Conservation (phyloP, 2,329 filamentous ascomycete genomes). For the Sporothrix variecibatus region DNA sequence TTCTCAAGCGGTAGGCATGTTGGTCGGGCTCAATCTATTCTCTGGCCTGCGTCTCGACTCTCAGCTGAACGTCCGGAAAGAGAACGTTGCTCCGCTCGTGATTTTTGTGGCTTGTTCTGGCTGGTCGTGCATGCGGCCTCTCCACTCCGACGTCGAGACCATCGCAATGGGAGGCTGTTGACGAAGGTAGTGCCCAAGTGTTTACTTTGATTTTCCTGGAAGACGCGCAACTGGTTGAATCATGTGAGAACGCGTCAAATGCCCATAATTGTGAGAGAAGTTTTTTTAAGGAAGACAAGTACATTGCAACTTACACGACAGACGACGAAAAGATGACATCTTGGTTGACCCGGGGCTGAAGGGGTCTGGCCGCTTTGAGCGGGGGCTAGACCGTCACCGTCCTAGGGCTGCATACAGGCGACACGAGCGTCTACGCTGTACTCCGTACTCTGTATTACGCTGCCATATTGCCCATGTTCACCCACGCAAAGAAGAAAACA, state of each 20-base stretch:
- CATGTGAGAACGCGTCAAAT: too few relatives aligned
- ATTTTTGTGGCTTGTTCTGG: not conserved
- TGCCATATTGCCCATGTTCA: too few relatives aligned
- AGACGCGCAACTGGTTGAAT: too few relatives aligned
- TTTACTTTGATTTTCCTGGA: too few relatives aligned
- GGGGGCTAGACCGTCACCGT: not conserved
- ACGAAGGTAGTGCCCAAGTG: too few relatives aligned
- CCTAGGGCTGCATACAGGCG: not conserved
- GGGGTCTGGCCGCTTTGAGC: not conserved
- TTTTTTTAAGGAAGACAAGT: too few relatives aligned
- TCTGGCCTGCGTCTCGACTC: not conserved
- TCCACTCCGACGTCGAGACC: not conserved
- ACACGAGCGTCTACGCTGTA: not conserved
- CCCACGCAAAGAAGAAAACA: not conserved
- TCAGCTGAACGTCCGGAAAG: not conserved
- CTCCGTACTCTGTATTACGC: too few relatives aligned
- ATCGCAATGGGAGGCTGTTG: too few relatives aligned
- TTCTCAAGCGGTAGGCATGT: not conserved
- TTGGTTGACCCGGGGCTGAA: not conserved
- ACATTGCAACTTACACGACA: too few relatives aligned
- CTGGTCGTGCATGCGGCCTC: not conserved
- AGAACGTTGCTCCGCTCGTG: not conserved
- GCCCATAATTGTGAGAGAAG: too few relatives aligned
- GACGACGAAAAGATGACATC: too few relatives aligned
- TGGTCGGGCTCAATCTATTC: too few relatives aligned